Percentiles rank a stretch among this genome's conserved stretches.
phyloP scores from a whole-genome alignment of 176 grass and related monocot species.

The Avena insularis region DNA sequence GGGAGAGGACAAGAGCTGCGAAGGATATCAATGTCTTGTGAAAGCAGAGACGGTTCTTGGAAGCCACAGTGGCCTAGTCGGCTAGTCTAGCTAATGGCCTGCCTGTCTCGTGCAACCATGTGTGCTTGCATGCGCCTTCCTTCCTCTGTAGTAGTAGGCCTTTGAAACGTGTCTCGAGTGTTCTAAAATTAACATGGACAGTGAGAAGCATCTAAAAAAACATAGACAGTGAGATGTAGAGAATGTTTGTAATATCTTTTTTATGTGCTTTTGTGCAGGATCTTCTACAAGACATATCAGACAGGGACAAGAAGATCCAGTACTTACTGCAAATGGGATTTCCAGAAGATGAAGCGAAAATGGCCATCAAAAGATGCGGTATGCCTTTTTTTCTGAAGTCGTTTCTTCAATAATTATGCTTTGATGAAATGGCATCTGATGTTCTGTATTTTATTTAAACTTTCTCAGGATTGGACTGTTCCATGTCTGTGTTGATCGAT shows the following conservation, averaged over 20 bases:
- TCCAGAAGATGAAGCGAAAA: slow-evolving; percentile 55
- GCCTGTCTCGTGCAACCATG: not conserved
- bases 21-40: slow-evolving; percentile 15
- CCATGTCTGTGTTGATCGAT: slow-evolving; percentile 62
- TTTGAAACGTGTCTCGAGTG: too few relatives aligned
- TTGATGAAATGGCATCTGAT: not conserved
- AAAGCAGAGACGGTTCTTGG: not conserved
- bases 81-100: not conserved
- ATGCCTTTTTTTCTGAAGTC: slow-evolving; percentile 33
- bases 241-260: not conserved
- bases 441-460: slow-evolving; percentile 32
- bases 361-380: slow-evolving; percentile 85
- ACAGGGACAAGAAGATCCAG: slow-evolving; percentile 53
- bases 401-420: not conserved
- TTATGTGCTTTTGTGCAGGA: slow-evolving; percentile 46
- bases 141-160: not conserved
- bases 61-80: not conserved
- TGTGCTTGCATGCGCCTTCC: slow-evolving; percentile 14
- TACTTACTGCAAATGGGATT: slow-evolving; percentile 76
- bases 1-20: not conserved
- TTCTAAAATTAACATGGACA: too few relatives aligned
- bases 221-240: too few relatives aligned
- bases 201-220: too few relatives aligned
- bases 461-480: slow-evolving; percentile 58
- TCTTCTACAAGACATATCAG: slow-evolving; percentile 63